These are phyloP conservation scores for Entoloma clypeatum DNA, from an alignment of 1,284 basidiomycete species.

Conservation along the genomic window DNA sequence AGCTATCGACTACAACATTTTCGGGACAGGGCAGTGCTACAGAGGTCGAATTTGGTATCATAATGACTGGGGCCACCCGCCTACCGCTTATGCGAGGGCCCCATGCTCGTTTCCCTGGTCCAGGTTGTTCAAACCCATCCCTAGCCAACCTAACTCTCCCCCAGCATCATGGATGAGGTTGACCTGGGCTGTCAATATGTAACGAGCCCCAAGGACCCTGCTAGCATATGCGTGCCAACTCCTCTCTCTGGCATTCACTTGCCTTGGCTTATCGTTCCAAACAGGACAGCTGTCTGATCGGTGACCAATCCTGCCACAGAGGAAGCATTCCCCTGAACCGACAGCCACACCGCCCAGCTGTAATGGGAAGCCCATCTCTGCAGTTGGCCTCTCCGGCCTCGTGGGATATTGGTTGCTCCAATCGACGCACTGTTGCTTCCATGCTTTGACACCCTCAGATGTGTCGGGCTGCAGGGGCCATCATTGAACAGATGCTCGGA, in stretches of 20 bases:
- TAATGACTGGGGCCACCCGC: not conserved
- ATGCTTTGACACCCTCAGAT: not conserved
- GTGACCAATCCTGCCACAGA: not conserved
- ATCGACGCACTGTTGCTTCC: not conserved
- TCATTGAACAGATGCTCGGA: not conserved
- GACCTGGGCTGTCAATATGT: no score
- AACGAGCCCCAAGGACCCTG: no score
- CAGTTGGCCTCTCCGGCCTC: not conserved
- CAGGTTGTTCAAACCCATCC: no score
- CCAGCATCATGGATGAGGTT: not conserved
- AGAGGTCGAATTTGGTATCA: not conserved
- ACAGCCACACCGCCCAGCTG: not conserved
- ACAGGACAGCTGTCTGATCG: not conserved
- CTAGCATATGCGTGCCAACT: no score
- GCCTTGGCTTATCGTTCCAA: no score
- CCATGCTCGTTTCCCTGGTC: constrained; percentile 12
- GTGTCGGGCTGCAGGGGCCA: not conserved
- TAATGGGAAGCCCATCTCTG: not conserved
- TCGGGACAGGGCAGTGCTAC: not conserved
- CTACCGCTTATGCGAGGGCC: constrained; percentile 3
- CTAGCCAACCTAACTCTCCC: not conserved
- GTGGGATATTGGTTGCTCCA: not conserved
- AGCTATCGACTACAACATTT: not conserved
- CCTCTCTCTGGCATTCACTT: no score
- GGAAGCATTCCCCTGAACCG: constrained; percentile 1